Evolutionary conservation across 345 rosid species (phyloP), one percentile per base, ranked within the genome.

Genomic region (thale cress (Arabidopsis thaliana)): DNA sequence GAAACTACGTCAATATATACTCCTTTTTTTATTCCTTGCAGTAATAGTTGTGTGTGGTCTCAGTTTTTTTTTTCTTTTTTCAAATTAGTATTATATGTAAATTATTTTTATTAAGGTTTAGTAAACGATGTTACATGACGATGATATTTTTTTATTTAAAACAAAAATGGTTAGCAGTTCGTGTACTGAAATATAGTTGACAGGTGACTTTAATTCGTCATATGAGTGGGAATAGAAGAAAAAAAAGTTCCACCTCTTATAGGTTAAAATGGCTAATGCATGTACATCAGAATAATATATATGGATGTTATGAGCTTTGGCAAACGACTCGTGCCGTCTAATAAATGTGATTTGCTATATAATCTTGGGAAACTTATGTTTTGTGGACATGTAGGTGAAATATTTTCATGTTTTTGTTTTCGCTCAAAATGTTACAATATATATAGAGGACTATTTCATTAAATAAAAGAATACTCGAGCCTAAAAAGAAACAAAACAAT

Each of bases 251-350:
- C 16, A 11, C 7, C 22, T 32, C 13, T 42, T 30, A 9, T 65
- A 22, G 25, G 45, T 2, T 30, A 25, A 25, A 25, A 28, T 25
- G 48, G 32, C 33, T 69, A 45, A 57, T 69, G 33, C 20, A 16
- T 16, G 20, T 9, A 42, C 20, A 20, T 56, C 42, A 30, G 25
- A 45, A 32, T 20, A 48, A 16, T 16, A 16, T 16, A 16, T 16
- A 16, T 22, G 48, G 40, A 23, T n/a, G 59, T 49, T 59, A 41
- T 60, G 22, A 41, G 45, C 40, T 30, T 67, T 40, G 25, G 46
- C 13, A 75, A 67, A 40, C 56, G 56, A 76, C 50, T 62, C 13
- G 36, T 62, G 59, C 75, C 71, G 80, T 36, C 75, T 56, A 69
- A 69, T 76, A 69, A 76, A 69, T 76, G 74, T 67, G 55, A 40